A percentile compares a stretch with the other conserved stretches of the same genome.
phyloP scores from a whole-genome alignment of 1,139 yeast genomes.

The Magnusiomyces ingens region DNA sequence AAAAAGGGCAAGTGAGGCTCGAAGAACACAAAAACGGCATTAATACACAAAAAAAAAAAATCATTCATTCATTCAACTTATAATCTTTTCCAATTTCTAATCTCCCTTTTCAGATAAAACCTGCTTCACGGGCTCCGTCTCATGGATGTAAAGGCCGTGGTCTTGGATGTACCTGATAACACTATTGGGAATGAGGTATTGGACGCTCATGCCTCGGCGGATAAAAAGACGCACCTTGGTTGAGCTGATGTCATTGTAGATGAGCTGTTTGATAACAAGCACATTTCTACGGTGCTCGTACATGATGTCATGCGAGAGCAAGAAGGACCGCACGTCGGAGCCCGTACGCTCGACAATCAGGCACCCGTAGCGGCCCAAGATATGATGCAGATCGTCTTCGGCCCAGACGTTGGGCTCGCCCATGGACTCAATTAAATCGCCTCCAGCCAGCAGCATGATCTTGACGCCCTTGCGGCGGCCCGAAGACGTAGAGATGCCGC shows the following conservation, averaged over 20 bases:
- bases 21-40: background rate
- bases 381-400: slow-evolving; percentile 89
- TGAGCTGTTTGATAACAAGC: slow-evolving; percentile 87
- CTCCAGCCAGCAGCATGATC: slow-evolving; percentile 95
- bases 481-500: slow-evolving; percentile 70
- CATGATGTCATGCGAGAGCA: slow-evolving; percentile 91
- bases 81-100: slow-evolving; percentile 9
- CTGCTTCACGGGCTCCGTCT: slow-evolving; percentile 89
- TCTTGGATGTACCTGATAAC: slow-evolving; percentile 94
- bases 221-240: slow-evolving; percentile 89
- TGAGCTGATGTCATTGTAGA: slow-evolving; percentile 91
- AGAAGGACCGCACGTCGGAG: slow-evolving; percentile 85
- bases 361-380: slow-evolving; percentile 92
- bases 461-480: slow-evolving; percentile 83
- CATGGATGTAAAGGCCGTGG: slow-evolving; percentile 74
- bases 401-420: slow-evolving; percentile 99
- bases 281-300: slow-evolving; percentile 93
- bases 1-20: background rate
- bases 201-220: slow-evolving; percentile 94
- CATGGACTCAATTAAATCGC: slow-evolving; percentile 95
- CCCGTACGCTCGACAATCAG: slow-evolving; percentile 96
- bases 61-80: background rate
- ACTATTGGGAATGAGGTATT: slow-evolving; percentile 85
- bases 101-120: slow-evolving; percentile 47
- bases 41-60: background rate